A percentile compares a stretch with the other conserved stretches of the same genome.
phyloP scores from a whole-genome alignment of 441 rosid genomes.

The Pelargonium myrrhifolium region DNA sequence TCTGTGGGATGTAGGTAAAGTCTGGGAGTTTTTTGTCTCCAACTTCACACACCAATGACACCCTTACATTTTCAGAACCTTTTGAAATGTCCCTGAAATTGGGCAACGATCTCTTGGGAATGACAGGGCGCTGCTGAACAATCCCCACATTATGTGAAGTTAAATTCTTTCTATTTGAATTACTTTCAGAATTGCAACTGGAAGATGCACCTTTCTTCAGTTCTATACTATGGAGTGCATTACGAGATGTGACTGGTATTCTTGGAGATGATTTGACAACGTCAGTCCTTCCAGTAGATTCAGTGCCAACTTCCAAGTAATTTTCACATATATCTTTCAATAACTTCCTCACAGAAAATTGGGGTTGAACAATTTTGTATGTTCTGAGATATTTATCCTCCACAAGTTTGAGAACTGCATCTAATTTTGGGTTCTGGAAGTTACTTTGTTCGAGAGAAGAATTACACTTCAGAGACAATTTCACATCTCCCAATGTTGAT shows the following conservation, averaged over 20 bases:
- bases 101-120: constrained; percentile 21
- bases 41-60: constrained; percentile 49
- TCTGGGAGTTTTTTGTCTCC: constrained; percentile 42
- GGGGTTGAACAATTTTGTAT: not conserved
- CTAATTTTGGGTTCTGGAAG: constrained; percentile 11
- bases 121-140: constrained; percentile 14
- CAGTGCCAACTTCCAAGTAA: constrained; percentile 1
- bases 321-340: constrained; percentile 13
- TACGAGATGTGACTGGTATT: not conserved
- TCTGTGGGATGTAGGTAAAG: constrained; percentile 62
- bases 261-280: constrained; percentile 3
- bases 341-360: constrained; percentile 11
- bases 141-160: constrained; percentile 17
- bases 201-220: constrained; percentile 9
- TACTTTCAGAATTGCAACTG: constrained; percentile 11
- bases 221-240: constrained; percentile 7
- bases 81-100: constrained; percentile 41
- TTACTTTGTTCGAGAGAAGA: not conserved
- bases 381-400: constrained; percentile 7
- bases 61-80: constrained; percentile 56
- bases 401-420: constrained; percentile 11
- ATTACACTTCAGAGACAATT: constrained; percentile 6
- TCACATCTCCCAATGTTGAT: constrained; percentile 15
- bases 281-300: not conserved
- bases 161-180: constrained; percentile 19